Base-by-base conservation (phyloP, 495 filamentous ascomycete species). In the Penicillium daleae region DNA sequence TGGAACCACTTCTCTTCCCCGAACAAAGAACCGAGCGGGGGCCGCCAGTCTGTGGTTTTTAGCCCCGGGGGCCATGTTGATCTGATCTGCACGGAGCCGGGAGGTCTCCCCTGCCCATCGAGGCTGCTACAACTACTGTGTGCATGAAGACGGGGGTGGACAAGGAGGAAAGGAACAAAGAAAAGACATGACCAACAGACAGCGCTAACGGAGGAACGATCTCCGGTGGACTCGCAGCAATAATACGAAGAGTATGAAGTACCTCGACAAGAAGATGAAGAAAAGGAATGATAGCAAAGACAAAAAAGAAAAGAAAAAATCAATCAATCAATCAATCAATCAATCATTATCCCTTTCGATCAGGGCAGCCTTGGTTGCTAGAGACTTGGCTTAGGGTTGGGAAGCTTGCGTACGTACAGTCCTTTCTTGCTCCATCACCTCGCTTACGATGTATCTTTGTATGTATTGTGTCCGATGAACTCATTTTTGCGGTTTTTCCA, bases 61-160 rank as follows among this genome's bases (percentile, higher is more conserved):
- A 55, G 59, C 51, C 62, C 61, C 50, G 15, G 57, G 60, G 56
- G 58, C 58, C 68, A 69, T 64, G 69, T 67, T 70, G 67, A 72
- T 70, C 70, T 59, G 67, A 72, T 72, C 70, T 72, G 67, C 70
- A 70, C 70, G 64, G 66, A 67, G 62, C 60, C 66, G 69, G 69
- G 68, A 59, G 58, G 66, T 63, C 57, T 59, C 63, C 37, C 15
- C 51, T 56, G 59, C 35, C 51, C 48, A 62, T 57, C 32, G 52
- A 62, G 60, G 60, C 46, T 37, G 40, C 35, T 17, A 12, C 42
- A 22, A 39, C 9, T 39, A 39, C 24, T 15, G 46, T 26, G n/a
- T 50, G 46, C 46, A 50, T 26, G 42, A 24, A 24, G 42, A 46
- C 42, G 42, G 42, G 19, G 42, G 13, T 2, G 24, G 24, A 50